Conservation (phyloP, 2,329 filamentous ascomycete genomes). For the Exophiala oligosperma region DNA sequence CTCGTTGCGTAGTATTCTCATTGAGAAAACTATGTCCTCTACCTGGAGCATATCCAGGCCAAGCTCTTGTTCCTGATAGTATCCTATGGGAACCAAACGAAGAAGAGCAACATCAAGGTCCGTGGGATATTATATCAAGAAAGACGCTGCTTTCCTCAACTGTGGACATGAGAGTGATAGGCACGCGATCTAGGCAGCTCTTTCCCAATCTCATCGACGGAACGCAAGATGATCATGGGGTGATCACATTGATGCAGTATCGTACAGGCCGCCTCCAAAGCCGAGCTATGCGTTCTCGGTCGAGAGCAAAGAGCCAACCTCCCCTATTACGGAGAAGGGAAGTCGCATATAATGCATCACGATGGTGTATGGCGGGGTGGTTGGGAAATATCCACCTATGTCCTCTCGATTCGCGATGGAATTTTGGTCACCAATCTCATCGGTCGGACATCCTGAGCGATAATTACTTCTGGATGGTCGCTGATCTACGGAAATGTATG, state of each 20-base stretch:
- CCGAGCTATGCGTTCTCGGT: too few relatives aligned
- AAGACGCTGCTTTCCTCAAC: background rate
- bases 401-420: background rate
- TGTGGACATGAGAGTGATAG: background rate
- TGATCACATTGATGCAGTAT: background rate
- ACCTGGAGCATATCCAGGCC: background rate
- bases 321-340: background rate
- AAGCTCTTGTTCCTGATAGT: background rate
- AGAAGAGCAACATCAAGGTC: background rate
- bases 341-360: background rate
- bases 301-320: background rate
- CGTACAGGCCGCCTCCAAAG: background rate
- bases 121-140: background rate
- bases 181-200: background rate
- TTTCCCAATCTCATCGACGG: background rate
- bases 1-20: background rate
- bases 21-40: background rate
- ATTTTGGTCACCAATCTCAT: background rate
- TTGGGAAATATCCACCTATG: background rate
- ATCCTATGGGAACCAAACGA: background rate
- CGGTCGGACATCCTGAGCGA: background rate
- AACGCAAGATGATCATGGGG: slow-evolving; percentile 1
- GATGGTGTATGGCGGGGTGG: background rate
- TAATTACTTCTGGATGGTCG: background rate
- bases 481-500: background rate